Evolutionary conservation across 164 flowering plant species (phyloP).

Genomic region (Nymphaea thermarum): DNA sequence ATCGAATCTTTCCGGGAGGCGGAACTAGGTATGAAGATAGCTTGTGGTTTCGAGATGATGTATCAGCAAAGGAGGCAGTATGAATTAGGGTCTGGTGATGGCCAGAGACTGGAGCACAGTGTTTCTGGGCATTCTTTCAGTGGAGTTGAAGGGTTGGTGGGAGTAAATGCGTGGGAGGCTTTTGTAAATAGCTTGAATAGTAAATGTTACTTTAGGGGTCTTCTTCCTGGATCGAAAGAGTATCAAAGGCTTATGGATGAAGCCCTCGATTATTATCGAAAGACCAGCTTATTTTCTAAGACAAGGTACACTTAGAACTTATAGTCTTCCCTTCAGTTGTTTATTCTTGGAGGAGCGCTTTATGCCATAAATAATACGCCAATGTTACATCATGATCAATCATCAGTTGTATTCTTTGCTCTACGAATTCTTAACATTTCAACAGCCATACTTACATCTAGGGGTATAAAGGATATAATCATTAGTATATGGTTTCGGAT

Average conservation of each 20-base stretch:
- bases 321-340: too few relatives aligned
- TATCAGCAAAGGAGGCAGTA: slow-evolving; percentile 53
- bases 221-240: slow-evolving; percentile 83
- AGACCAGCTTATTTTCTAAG: slow-evolving; percentile 36
- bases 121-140: neutral
- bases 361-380: too few relatives aligned
- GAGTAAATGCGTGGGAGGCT: slow-evolving; percentile 67
- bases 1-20: slow-evolving; percentile 44
- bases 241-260: slow-evolving; percentile 63
- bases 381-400: too few relatives aligned
- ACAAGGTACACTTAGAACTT: slow-evolving; percentile 38
- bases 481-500: too few relatives aligned
- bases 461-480: too few relatives aligned
- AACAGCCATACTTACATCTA: too few relatives aligned
- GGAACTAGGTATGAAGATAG: slow-evolving; percentile 91
- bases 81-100: slow-evolving; percentile 22
- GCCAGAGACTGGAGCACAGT: neutral
- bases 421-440: too few relatives aligned
- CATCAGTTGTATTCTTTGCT: too few relatives aligned
- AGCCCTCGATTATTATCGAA: slow-evolving; percentile 60
- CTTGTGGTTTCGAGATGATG: slow-evolving; percentile 96
- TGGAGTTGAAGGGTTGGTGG: slow-evolving; percentile 15
- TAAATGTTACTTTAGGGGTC: slow-evolving; percentile 68
- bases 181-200: slow-evolving; percentile 58
- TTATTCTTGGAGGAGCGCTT: too few relatives aligned